Conservation (phyloP, 805 yeast genomes). For the Wickerhamiella parazyma region DNA sequence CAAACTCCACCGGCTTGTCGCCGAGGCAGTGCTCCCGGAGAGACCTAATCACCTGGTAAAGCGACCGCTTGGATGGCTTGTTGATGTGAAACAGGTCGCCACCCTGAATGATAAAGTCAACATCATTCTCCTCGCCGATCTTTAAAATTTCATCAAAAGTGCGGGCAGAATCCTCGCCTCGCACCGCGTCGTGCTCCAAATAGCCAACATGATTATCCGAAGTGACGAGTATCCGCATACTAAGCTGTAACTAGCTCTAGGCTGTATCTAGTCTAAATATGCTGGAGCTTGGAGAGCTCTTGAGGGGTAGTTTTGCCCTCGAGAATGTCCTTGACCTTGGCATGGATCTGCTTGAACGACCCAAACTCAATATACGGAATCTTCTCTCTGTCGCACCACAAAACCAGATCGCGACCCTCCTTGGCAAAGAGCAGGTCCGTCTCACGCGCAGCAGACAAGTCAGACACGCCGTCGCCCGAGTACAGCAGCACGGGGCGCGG, state of each 20-base stretch:
- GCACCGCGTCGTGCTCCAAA: constrained; percentile 73
- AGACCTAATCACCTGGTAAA: constrained; percentile 67
- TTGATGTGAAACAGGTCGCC: constrained; percentile 90
- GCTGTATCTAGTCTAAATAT: neutral
- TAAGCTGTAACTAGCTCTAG: neutral
- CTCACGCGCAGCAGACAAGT: constrained; percentile 87
- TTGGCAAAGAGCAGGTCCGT: constrained; percentile 90
- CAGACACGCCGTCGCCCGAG: constrained; percentile 97
- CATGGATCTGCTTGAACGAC: constrained; percentile 58
- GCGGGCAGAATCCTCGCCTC: constrained; percentile 80
- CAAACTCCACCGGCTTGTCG: constrained; percentile 75
- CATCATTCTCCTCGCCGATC: constrained; percentile 51
- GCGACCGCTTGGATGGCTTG: constrained; percentile 74
- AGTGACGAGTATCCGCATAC: constrained; percentile 61
- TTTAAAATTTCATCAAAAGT: constrained; percentile 75
- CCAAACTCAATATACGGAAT: constrained; percentile 79
- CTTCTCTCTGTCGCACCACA: constrained; percentile 63
- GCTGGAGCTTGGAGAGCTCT: constrained; percentile 8
- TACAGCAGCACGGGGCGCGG: constrained; percentile 62
- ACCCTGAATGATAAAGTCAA: constrained; percentile 79
- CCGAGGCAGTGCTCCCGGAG: constrained; percentile 65
- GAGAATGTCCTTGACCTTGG: constrained; percentile 43
- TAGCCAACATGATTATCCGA: constrained; percentile 97
- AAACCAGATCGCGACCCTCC: constrained; percentile 77
- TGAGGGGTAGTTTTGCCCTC: constrained; percentile 26